Evolutionary conservation across 495 filamentous ascomycete species (phyloP), one percentile per base, ranked within the genome.

Genomic region (Bombardia bombarda): DNA sequence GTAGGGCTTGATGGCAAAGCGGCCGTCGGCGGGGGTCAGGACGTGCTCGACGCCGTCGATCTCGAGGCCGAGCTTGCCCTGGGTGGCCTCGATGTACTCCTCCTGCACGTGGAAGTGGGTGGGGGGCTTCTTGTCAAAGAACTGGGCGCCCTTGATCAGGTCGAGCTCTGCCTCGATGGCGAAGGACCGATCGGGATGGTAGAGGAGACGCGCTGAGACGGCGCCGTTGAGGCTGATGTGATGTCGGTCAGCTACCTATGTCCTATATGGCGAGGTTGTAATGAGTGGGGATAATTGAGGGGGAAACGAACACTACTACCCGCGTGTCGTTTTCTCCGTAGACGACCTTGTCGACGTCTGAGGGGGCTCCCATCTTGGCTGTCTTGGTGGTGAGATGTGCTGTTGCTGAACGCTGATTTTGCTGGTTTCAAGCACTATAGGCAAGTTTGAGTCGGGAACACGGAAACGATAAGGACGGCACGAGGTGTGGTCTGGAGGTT

Each of bases 61-160:
- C 34, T 70, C 65, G 26, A 68, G 16, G 7, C 48, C 60, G 4
- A 72, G 38, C 30, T 48, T 43, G 2, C 69, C 69, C 30, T 66
- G 50, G 16, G 65, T 22, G 13, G 66, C 50, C 20, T 63, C 41
- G 24, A 72, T 46, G 48, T 63, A 72, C 45, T 72, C 69, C 36
- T 57, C 56, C 37, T 72, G 69, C 23, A 62, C 58, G 42, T 72
- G 68, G 31, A 72, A 68, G 44, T 72, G 68, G 7, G 58, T 33
- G n/a, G 68, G 68, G n/a, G 68, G 68, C 52, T 64, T 69, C 16
- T n/a, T 33, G 16, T 18, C 32, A 14, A 33, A 33, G 32, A 26
- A 40, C 10, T 26, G 7, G 9, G 38, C 38, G 9, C 38, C 50
- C 51, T 47, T 35, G 52, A 48, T 9, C 46, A 63, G 50, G 24